Base-by-base conservation (phyloP, 2,329 filamentous ascomycete species). In the Xylariaceae sp. region DNA sequence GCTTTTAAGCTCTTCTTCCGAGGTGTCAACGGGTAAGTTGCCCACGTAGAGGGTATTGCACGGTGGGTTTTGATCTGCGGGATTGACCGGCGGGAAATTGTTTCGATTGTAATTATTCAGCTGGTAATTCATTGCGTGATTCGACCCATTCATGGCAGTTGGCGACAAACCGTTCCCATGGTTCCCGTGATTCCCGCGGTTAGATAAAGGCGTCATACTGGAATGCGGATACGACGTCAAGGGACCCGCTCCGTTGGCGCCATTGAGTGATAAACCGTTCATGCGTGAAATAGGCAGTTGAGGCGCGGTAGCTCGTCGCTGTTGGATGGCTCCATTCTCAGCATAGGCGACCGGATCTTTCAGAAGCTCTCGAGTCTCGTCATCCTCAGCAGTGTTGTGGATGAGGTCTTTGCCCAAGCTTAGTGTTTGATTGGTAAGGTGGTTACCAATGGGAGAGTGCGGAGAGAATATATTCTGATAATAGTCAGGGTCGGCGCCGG, bases 21-120 rank as follows among this genome's bases (percentile, higher is more conserved):
- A 92, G 0, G 91, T 95, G 68, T 96, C 89, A 54, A 91, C 83
- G 0, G 92, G 94, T 43, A 99, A 76, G 66, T 99, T 97, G n/a
- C 94, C 92, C 26, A 99, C 92, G 67, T 99, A 97, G 5, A 99
- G 79, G 0, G 94, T 99, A 68, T 99, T 97, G 79, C 94, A 97
- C 0, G 94, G 94, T 1, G 92, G 92, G 64, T 97, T 96, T 71
- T 96, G 89, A 67, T 99, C 92, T 9, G 92, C 91, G 0, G 91
- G 92, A 63, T 97, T 97, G 57, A 89, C 88, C 0, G 91, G 87
- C 11, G 92, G 92, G 59, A 90, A 88, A 57, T 85, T 86, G 50
- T 83, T 86, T 65, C 77, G 80, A 60, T 74, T 77, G 62, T 80
- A 87, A 46, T 56, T 82, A 78, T 61, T 79, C 74, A 51, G 74